Percentiles rank a stretch among this genome's conserved stretches.
phyloP scores from a whole-genome alignment of 2,329 filamentous ascomycete genomes.

The Lasiodiplodia theobromae region DNA sequence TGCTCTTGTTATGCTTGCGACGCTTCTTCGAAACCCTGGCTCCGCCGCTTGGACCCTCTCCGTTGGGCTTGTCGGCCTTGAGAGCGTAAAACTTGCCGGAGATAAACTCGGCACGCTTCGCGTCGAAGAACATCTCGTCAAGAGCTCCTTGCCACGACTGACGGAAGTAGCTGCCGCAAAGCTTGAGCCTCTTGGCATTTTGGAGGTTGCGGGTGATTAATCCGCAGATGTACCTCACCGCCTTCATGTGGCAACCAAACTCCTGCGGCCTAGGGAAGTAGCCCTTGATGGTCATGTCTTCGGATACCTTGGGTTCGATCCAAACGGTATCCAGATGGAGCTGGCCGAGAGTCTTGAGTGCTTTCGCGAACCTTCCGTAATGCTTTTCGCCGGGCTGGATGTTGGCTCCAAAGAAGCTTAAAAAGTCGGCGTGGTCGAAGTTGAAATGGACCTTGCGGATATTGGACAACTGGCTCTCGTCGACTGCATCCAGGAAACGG shows the following conservation, averaged over 20 bases:
- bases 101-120: background rate
- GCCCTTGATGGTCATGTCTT: background rate
- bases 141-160: background rate
- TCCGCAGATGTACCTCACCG: background rate
- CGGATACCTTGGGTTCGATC: background rate
- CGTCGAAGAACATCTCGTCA: background rate
- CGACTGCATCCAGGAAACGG: background rate
- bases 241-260: slow-evolving; percentile 8
- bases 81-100: background rate
- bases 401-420: background rate
- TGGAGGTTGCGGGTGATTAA: background rate
- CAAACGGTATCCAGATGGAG: background rate
- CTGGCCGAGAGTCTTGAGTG: background rate
- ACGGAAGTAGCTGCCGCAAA: background rate
- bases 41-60: background rate
- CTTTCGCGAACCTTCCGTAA: background rate
- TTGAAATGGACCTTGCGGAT: background rate
- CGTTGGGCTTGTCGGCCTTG: background rate
- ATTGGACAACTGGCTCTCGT: background rate
- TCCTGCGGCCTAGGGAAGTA: background rate
- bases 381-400: background rate
- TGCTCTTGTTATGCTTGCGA: background rate
- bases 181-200: background rate
- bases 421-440: slow-evolving; percentile 5
- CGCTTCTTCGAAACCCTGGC: background rate